Evolutionary conservation across 495 filamentous ascomycete genomes (phyloP).

Genomic region (Aspergillus biplanus): DNA sequence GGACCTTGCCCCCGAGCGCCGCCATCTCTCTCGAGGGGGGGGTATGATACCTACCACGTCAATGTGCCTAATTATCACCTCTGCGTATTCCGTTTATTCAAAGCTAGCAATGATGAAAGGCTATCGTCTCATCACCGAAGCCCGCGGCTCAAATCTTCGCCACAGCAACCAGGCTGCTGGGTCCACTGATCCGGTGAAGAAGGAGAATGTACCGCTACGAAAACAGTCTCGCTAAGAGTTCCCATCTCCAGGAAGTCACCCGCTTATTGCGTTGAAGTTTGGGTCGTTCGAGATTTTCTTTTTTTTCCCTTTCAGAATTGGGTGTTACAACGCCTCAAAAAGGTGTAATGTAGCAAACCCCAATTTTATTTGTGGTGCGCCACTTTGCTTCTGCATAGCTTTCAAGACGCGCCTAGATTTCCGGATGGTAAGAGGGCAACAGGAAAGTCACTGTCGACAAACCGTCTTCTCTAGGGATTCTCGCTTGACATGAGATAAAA

Average conservation of each 20-base stretch:
- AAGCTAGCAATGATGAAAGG: conserved; percentile 7
- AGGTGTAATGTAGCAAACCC: too few relatives aligned
- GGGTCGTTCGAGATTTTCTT: not conserved
- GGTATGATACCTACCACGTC: conserved; percentile 14
- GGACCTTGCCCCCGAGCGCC: conserved; percentile 16
- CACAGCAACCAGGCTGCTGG: not conserved
- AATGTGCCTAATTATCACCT: conserved; percentile 20
- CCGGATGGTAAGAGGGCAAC: too few relatives aligned
- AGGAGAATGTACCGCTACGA: not conserved
- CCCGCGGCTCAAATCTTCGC: not conserved
- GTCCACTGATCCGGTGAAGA: not conserved
- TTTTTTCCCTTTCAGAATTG: not conserved
- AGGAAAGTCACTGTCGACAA: too few relatives aligned
- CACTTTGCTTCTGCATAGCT: too few relatives aligned
- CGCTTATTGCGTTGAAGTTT: not conserved
- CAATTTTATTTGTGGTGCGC: too few relatives aligned
- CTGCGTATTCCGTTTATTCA: conserved; percentile 13
- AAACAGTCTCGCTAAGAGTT: not conserved
- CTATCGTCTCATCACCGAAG: not conserved
- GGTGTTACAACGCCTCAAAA: too few relatives aligned
- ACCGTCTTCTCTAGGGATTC: too few relatives aligned
- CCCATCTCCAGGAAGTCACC: not conserved
- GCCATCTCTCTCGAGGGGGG: conserved; percentile 17
- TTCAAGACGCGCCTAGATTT: too few relatives aligned
- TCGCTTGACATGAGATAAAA: too few relatives aligned